Conservation (phyloP, 768 basidiomycete species). For the Kwoniella mangroviensis region DNA sequence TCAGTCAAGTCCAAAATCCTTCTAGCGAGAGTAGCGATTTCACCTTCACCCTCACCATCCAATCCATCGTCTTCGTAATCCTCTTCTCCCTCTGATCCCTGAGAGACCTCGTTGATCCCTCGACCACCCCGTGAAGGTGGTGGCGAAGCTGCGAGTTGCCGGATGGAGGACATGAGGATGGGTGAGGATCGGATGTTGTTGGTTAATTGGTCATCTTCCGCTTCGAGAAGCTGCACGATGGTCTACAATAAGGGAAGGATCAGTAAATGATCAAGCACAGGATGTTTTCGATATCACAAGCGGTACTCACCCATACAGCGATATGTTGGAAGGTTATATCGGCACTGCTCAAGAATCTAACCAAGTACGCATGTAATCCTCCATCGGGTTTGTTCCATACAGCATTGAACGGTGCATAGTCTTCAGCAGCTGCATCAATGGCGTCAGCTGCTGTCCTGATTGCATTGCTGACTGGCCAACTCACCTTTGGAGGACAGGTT, state of each 20-base stretch:
- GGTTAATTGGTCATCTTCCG: slow-evolving; percentile 88
- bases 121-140: slow-evolving; percentile 43
- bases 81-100: slow-evolving; percentile 67
- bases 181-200: slow-evolving; percentile 86
- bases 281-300: not conserved
- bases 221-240: slow-evolving; percentile 94
- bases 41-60: slow-evolving; percentile 73
- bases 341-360: slow-evolving; percentile 86
- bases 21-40: slow-evolving; percentile 82
- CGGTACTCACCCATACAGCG: slow-evolving; percentile 75
- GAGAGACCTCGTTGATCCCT: slow-evolving; percentile 59
- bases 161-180: slow-evolving; percentile 82
- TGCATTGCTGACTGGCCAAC: slow-evolving; percentile 23
- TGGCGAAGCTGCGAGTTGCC: slow-evolving; percentile 68
- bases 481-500: slow-evolving; percentile 95
- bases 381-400: slow-evolving; percentile 99
- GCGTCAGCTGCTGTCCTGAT: slow-evolving; percentile 4
- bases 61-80: slow-evolving; percentile 65
- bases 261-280: not conserved
- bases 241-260: slow-evolving; percentile 60
- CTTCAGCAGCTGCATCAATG: slow-evolving; percentile 59
- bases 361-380: slow-evolving; percentile 92
- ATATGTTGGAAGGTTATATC: slow-evolving; percentile 99
- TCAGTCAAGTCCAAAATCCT: slow-evolving; percentile 88
- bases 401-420: slow-evolving; percentile 95